Evolutionary conservation across 2,329 filamentous ascomycete genomes (phyloP).

Genomic region (Fusarium newnesense): DNA sequence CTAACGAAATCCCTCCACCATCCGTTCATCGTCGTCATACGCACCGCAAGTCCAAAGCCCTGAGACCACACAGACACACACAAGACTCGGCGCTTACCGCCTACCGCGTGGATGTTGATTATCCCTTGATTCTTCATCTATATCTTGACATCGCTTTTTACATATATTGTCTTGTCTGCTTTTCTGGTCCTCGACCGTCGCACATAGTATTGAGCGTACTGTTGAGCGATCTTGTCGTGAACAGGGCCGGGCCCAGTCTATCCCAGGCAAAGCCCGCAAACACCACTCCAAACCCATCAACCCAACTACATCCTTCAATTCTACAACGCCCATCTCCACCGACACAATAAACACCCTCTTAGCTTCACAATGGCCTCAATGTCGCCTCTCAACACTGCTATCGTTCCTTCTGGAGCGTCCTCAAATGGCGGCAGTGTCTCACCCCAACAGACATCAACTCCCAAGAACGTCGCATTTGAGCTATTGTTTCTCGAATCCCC

Average conservation of each 20-base stretch:
- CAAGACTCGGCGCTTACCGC: constrained; percentile 50
- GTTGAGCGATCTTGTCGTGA: constrained; percentile 45
- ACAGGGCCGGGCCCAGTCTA: constrained; percentile 41
- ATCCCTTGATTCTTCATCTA: constrained; percentile 40
- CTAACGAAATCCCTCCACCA: constrained; percentile 34
- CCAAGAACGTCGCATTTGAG: constrained; percentile 84
- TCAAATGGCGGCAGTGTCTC: constrained; percentile 58
- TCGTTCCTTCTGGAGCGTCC: constrained; percentile 48
- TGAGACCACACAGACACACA: constrained; percentile 39
- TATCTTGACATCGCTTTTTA: constrained; percentile 27
- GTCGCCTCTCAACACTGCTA: constrained; percentile 55
- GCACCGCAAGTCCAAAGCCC: constrained; percentile 47
- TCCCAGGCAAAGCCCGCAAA: constrained; percentile 50
- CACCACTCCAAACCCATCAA: constrained; percentile 39
- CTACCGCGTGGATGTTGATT: constrained; percentile 46
- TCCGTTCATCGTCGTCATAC: constrained; percentile 42
- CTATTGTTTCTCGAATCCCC: constrained; percentile 75
- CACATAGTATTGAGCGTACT: constrained; percentile 39
- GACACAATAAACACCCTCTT: constrained; percentile 41
- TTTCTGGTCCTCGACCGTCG: constrained; percentile 40
- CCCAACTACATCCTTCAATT: constrained; percentile 31
- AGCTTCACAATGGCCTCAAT: constrained; percentile 57
- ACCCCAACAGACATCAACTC: constrained; percentile 59
- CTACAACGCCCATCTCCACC: constrained; percentile 36
- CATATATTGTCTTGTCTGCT: constrained; percentile 28